Evolutionary conservation across 225 moss, liverwort and hornwort species (phyloP).

Genomic region (Sphagnum contortum): DNA sequence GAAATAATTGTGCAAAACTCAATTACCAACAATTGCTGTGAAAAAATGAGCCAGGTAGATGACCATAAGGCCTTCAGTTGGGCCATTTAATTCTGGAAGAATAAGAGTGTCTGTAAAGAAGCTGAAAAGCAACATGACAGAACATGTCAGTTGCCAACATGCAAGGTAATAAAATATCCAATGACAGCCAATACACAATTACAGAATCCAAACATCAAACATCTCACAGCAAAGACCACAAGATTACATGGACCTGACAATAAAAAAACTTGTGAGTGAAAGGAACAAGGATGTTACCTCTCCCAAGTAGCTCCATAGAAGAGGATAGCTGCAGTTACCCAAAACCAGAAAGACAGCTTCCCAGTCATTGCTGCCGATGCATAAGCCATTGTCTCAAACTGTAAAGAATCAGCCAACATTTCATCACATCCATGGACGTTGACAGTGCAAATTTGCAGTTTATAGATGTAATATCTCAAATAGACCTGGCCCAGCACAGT

Average conservation of each 20-base stretch:
- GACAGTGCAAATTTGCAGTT: too few relatives aligned
- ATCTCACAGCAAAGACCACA: too few relatives aligned
- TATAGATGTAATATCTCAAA: too few relatives aligned
- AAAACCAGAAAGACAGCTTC: conserved; percentile 63
- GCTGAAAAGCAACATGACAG: conserved; percentile 22
- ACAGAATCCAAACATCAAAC: too few relatives aligned
- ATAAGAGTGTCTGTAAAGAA: conserved; percentile 94
- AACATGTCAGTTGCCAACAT: too few relatives aligned
- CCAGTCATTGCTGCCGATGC: conserved; percentile 71
- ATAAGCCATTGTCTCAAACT: conserved; percentile 95
- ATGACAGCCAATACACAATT: too few relatives aligned
- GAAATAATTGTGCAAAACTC: too few relatives aligned
- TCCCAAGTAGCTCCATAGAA: conserved; percentile 97
- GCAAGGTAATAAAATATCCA: too few relatives aligned
- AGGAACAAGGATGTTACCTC: conserved; percentile 32
- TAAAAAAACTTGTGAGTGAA: too few relatives aligned
- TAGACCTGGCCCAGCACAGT: too few relatives aligned
- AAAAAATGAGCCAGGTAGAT: conserved; percentile 65
- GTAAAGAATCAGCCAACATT: conserved; percentile 10
- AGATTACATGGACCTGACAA: too few relatives aligned
- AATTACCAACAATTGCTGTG: conserved; percentile 71
- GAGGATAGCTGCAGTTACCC: conserved; percentile 67
- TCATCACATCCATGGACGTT: too few relatives aligned
- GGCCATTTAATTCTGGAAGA: conserved; percentile 90
- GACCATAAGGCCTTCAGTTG: conserved; percentile 85